Base-by-base conservation (phyloP, 306 rosid genomes). In the Ormosia semicastrata region DNA sequence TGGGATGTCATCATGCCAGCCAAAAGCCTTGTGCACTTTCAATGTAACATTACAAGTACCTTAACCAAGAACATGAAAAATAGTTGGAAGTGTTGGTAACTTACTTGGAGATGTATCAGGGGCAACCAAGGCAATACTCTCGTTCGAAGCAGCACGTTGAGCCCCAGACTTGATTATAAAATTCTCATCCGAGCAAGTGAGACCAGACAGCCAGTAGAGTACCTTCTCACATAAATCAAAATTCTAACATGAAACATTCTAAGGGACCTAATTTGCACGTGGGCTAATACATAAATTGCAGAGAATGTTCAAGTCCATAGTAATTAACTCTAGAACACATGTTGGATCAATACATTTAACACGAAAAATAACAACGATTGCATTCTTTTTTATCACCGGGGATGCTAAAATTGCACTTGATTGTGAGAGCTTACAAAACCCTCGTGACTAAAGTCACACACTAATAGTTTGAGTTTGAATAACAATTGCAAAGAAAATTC, bases 101-200 rank as follows among this genome's bases (percentile, higher is more conserved):
- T 47, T 89, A 95, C 99, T 90, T 47, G 99, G 99, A 65, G 99
- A 95, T 18, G 99, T 95, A 76, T 95, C 99, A 30, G 87, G 97
- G n/a, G 77, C 86, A 86, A 95, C 76, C 77, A 95, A 66, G 60
- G 97, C 98, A 83, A 95, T 63, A 43, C 93, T 94, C 73, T 93
- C 87, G 3, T 73, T 83, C 5, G 99, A 85, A 9, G 99, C 99
- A 32, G 82, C 85, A 33, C 91, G 94, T 75, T 95, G 99, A 83
- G 94, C 99, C 36, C 98, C 98, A 2, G 99, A 82, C 59, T 93
- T 93, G 11, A 18, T 41, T 6, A 93, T 92, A 81, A 95, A 93
- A 82, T 93, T 93, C 85, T 95, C 99, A 43, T 95, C 98, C 0
- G 93, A 75, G 85, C 97, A 93, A 36, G 94, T 78, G 79, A 95